These are phyloP conservation scores for Guadua angustifolia DNA, from an alignment of 176 grass and related monocot genomes.

Conservation along the genomic window DNA sequence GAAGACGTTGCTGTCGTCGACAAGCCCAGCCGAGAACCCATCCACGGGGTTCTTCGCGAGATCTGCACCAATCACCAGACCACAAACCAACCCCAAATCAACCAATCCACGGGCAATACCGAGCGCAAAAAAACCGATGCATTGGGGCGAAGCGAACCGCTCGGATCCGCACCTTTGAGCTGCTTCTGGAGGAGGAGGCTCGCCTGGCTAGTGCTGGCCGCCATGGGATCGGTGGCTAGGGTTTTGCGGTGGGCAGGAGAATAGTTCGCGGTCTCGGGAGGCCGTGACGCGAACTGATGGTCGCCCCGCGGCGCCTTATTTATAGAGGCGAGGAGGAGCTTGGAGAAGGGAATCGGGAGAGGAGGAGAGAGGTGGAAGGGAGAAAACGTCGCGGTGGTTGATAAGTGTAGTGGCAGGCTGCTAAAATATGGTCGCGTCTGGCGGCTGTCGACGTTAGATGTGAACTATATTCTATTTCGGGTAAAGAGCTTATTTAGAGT, in stretches of 20 bases:
- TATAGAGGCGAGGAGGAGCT: conserved; percentile 49
- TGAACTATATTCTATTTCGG: conserved; percentile 2
- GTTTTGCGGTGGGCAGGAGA: conserved; percentile 42
- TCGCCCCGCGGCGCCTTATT: conserved; percentile 54
- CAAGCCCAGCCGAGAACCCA: conserved; percentile 82
- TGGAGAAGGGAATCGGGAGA: conserved; percentile 36
- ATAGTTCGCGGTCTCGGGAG: conserved; percentile 28
- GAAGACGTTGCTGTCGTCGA: conserved; percentile 88
- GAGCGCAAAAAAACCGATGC: neutral
- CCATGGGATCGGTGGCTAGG: conserved; percentile 69
- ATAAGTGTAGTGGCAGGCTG: neutral
- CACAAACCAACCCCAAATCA: conserved; percentile 34
- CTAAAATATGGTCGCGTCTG: neutral
- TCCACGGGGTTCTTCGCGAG: conserved; percentile 83
- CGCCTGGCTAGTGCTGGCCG: conserved; percentile 64
- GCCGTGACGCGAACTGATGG: conserved; percentile 42
- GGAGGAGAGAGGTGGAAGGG: neutral
- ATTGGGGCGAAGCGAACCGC: neutral
- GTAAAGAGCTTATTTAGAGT: neutral
- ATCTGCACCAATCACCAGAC: conserved; percentile 56
- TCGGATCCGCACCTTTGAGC: conserved; percentile 73
- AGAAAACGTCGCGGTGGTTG: conserved; percentile 41
- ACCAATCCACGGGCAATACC: neutral
- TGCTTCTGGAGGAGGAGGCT: conserved; percentile 89
- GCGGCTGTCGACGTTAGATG: neutral